Evolutionary conservation across 805 yeast species (phyloP).

Genomic region (Maudiozyma pseudohumilis): DNA sequence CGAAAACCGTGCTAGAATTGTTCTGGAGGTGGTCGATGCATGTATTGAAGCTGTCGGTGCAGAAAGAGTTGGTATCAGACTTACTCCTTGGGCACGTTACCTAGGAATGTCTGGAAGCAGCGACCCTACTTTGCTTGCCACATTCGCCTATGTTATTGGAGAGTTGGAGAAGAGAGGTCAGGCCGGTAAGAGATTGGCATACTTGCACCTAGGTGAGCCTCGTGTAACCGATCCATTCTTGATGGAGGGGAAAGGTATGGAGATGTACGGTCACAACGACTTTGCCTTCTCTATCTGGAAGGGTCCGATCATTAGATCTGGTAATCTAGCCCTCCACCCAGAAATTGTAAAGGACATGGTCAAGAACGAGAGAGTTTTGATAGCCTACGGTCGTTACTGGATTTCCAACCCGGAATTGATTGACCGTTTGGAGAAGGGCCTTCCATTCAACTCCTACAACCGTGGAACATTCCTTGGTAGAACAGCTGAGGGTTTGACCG

Average conservation of each 20-base stretch:
- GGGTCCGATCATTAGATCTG: slow-evolving; percentile 35
- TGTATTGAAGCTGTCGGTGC: slow-evolving; percentile 43
- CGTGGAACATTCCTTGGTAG: slow-evolving; percentile 37
- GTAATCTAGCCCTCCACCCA: slow-evolving; percentile 23
- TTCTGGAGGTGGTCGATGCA: slow-evolving; percentile 40
- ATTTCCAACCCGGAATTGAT: slow-evolving; percentile 47
- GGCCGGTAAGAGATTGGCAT: slow-evolving; percentile 30
- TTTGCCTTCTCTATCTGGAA: slow-evolving; percentile 34
- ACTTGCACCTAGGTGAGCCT: slow-evolving; percentile 36
- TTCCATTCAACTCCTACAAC: slow-evolving; percentile 34
- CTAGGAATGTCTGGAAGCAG: slow-evolving; percentile 31
- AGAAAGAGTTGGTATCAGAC: slow-evolving; percentile 32
- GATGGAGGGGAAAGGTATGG: slow-evolving; percentile 17
- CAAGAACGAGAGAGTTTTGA: slow-evolving; percentile 34
- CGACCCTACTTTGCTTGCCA: slow-evolving; percentile 26
- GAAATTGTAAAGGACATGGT: slow-evolving; percentile 24
- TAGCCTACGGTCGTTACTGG: slow-evolving; percentile 37
- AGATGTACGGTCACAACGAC: slow-evolving; percentile 26
- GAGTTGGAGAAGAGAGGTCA: slow-evolving; percentile 29
- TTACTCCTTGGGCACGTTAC: slow-evolving; percentile 39
- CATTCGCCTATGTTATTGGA: slow-evolving; percentile 31
- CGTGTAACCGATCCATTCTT: slow-evolving; percentile 24
- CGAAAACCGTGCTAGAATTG: slow-evolving; percentile 37
- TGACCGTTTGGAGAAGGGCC: slow-evolving; percentile 31
- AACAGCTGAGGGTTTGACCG: slow-evolving; percentile 32